A percentile compares a stretch with the other conserved stretches of the same genome.
Conservation (phyloP, 1,139 yeast species). For the Kodamaea suecica region DNA sequence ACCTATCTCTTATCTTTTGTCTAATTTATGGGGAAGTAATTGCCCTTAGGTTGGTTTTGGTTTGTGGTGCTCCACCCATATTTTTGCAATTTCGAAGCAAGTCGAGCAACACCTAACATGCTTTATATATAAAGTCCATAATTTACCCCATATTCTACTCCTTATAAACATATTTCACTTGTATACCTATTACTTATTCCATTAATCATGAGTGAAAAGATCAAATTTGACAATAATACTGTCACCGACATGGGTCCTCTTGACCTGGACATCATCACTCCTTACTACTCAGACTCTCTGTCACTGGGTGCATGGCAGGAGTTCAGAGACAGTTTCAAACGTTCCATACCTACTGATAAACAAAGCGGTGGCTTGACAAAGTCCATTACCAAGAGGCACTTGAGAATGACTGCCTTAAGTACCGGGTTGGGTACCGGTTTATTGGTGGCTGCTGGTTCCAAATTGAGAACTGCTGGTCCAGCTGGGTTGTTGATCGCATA, state of each 20-base stretch:
- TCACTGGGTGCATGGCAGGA: conserved; percentile 10
- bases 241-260: conserved; percentile 3
- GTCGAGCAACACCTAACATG: neutral
- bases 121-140: conserved; percentile 1
- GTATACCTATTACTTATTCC: neutral
- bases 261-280: conserved; percentile 12
- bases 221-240: neutral
- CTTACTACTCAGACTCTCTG: conserved; percentile 10
- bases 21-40: too few species aligned
- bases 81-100: neutral
- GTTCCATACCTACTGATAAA: conserved; percentile 12
- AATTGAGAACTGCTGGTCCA: conserved; percentile 35
- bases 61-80: too few species aligned
- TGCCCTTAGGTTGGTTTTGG: too few species aligned
- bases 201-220: conserved; percentile 4
- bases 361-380: conserved; percentile 11
- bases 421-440: conserved; percentile 40
- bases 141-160: neutral
- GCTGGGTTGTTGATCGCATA: conserved; percentile 33
- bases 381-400: conserved; percentile 21
- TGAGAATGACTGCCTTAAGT: conserved; percentile 33
- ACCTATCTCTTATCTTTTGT: too few species aligned
- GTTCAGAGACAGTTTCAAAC: conserved; percentile 15
- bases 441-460: conserved; percentile 35
- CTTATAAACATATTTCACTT: neutral